phyloP scores from a whole-genome alignment of 2,329 filamentous ascomycete species.

The Talaromyces sp. region DNA sequence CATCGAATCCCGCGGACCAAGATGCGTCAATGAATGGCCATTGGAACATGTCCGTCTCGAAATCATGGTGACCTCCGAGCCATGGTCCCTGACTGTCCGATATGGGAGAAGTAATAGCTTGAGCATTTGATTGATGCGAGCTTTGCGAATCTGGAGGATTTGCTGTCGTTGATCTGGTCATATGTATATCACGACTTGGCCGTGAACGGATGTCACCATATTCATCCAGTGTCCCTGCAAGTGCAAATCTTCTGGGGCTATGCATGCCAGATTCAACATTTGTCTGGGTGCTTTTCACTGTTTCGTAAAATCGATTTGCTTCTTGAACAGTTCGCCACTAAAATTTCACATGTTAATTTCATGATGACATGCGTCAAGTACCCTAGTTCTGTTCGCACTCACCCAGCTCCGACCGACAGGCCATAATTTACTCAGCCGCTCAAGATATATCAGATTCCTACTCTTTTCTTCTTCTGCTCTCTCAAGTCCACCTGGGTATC shows the following conservation, averaged over 20 bases:
- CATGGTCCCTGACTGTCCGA: slow-evolving; percentile 6
- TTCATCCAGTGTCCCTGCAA: slow-evolving; percentile 39
- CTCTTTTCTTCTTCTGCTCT: slow-evolving; percentile 37
- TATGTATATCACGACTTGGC: slow-evolving; percentile 24
- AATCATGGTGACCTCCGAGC: slow-evolving; percentile 23
- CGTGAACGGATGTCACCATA: slow-evolving; percentile 40
- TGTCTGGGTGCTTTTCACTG: slow-evolving; percentile 30
- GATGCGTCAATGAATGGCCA: slow-evolving; percentile 43
- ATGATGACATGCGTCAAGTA: neutral
- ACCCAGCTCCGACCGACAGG: slow-evolving; percentile 41
- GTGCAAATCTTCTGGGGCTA: slow-evolving; percentile 32
- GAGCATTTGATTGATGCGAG: slow-evolving; percentile 6
- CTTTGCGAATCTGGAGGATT: slow-evolving; percentile 13
- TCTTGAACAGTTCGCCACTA: slow-evolving; percentile 42
- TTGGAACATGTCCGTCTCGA: slow-evolving; percentile 41
- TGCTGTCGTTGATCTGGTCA: slow-evolving; percentile 13
- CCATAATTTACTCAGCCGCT: slow-evolving; percentile 36
- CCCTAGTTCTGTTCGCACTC: neutral
- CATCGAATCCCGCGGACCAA: slow-evolving; percentile 39
- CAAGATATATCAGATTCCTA: slow-evolving; percentile 36
- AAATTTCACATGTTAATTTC: neutral
- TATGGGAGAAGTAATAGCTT: slow-evolving; percentile 8
- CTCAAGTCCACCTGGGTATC: slow-evolving; percentile 36
- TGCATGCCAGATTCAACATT: slow-evolving; percentile 25
- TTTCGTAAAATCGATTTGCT: slow-evolving; percentile 39